Base-by-base conservation (phyloP, 768 basidiomycete species). In the Pleurotus tuoliensis region DNA sequence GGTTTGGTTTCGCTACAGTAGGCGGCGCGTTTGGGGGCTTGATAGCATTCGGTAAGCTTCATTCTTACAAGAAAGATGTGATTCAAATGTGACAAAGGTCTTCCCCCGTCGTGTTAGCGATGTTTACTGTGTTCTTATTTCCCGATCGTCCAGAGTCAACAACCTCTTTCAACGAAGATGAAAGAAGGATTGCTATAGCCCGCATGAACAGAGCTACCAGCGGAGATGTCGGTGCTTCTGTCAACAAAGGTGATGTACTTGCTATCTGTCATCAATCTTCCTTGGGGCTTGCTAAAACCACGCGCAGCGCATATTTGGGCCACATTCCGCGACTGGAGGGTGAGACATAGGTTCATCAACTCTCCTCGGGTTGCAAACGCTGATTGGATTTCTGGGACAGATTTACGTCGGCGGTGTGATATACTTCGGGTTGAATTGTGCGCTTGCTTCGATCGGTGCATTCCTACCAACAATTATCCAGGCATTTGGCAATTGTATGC, bases 1-100 rank as follows among this genome's bases (percentile, higher is more conserved):
- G 88, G 87, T 92, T 91, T 58, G 87, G 87, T 8, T 92, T 91
- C 65, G 89, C 91, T 4, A 90, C 90, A 2, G 82, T 90, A 3
- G 88, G 90, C 3, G 90, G 90, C 22, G 91, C 91, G 4, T 92
- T 92, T 59, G 89, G 90, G 11, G 90, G 91, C 13, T 71, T 92
- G 43, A 81, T 93, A 38, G 90, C 91, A 4, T 92, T 88, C 60
- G 91, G 89, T 1, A 74, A 61, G 66, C 27, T 15, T 25, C 30
- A 8, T 15, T 25, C 2, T 46, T 16, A 16, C 13, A 37, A n/a
- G 8, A 9, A 4, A 24, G 4, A 15, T 20, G 16, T 25, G 43
- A 3, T 38, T 15, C n/a, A 46, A 18, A 13, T 20, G 20, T 11
- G 44, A 41, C 9, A 40, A 12, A 87, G 87, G 90, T 38, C 67